A percentile compares a stretch with the other conserved stretches of the same genome.
phyloP scores from a whole-genome alignment of 176 grass and related monocot genomes.

The Oryza glumipatula region DNA sequence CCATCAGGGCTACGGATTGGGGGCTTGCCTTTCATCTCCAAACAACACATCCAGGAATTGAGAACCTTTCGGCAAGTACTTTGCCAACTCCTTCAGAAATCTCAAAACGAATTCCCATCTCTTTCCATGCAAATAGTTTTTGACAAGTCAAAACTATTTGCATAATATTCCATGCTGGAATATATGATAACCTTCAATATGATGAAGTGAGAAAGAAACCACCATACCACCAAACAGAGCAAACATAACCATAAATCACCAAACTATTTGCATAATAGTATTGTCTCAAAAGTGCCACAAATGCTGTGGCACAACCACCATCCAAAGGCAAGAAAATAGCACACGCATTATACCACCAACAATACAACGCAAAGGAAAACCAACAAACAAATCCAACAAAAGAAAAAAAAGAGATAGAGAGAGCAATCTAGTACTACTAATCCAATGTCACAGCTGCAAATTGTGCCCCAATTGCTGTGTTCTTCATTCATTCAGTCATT shows the following conservation, averaged over 20 bases:
- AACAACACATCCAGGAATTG: no score
- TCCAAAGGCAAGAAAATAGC: background rate
- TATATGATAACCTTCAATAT: no score
- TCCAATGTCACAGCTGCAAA: conserved; percentile 33
- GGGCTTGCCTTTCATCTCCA: no score
- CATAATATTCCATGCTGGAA: no score
- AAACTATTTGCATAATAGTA: background rate
- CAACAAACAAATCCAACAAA: conserved; percentile 21
- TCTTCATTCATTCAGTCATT: background rate
- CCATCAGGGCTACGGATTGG: no score
- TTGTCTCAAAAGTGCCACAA: conserved; percentile 30
- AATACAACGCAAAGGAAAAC: conserved; percentile 17
- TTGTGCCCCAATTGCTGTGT: background rate
- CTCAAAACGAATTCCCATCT: no score
- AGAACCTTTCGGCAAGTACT: no score
- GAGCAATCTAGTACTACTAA: background rate
- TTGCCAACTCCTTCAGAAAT: no score
- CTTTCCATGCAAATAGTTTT: no score
- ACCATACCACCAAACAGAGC: background rate
- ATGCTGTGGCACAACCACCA: conserved; percentile 19
- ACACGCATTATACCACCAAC: background rate
- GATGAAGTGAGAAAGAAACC: background rate
- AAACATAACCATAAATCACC: background rate
- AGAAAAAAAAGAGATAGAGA: background rate
- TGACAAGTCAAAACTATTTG: no score